Evolutionary conservation across 202 grass and related monocot species (phyloP).

Genomic region (Thinopyrum obtusiflorum): DNA sequence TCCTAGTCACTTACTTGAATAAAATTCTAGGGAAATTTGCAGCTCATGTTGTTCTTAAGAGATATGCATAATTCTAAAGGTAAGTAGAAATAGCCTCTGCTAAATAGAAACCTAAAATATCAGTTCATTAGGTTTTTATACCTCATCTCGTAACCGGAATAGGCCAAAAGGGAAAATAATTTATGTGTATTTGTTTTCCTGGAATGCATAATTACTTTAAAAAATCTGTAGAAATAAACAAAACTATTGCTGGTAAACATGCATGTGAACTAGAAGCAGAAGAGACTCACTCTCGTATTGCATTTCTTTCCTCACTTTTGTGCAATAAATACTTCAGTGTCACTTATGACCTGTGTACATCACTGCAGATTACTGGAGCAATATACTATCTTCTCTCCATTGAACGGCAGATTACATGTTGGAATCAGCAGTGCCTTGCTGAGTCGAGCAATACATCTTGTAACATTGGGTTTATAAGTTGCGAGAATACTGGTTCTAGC

Average conservation of each 20-base stretch:
- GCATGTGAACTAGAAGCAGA: not conserved
- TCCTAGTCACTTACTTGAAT: conserved; percentile 8
- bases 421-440: conserved; percentile 53
- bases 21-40: not conserved
- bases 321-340: not conserved
- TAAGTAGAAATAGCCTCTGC: not conserved
- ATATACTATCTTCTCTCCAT: conserved; percentile 81
- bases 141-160: not conserved
- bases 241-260: not conserved
- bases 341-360: not conserved
- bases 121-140: not conserved
- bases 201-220: not conserved
- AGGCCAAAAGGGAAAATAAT: not conserved
- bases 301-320: not conserved
- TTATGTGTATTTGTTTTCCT: not conserved
- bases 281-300: not conserved
- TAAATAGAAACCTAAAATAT: not conserved
- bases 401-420: conserved; percentile 87
- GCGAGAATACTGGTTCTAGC: conserved; percentile 25
- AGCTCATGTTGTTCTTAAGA: not conserved
- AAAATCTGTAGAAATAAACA: not conserved
- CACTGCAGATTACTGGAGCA: conserved; percentile 76
- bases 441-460: conserved; percentile 34
- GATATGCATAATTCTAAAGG: not conserved
- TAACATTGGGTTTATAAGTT: conserved; percentile 46